Evolutionary conservation across 306 rosid genomes (phyloP), one percentile per base, ranked within the genome.

Genomic region (Vigna reflexopilosa): DNA sequence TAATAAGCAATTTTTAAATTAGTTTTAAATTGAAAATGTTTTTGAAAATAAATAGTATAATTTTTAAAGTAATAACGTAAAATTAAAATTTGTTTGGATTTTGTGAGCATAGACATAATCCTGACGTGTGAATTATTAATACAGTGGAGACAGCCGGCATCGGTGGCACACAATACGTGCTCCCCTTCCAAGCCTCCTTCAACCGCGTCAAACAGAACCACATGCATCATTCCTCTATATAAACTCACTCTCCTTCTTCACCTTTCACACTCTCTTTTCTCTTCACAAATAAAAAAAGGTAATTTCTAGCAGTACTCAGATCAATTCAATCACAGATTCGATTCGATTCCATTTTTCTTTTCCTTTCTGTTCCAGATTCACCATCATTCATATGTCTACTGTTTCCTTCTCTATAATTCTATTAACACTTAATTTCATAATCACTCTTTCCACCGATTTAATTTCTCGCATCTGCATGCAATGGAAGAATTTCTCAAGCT

Each of bases 91-190:
- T 38, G 11, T 40, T 40, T 7, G 3, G 0, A 40, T 40, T 40
- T 36, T 1, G 8, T 36, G 40, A 32, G 8, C 40, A 36, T 36
- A 36, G 1, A 36, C 42, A 36, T 36, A 36, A 36, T 34, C 38
- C 38, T 34, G 42, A 36, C 1, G 9, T 36, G 42, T 6, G 9
- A 9, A 45, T 44, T 64, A 73, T 73, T 73, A 55, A 45, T 45
- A n/a, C 15, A 12, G 17, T 4, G 11, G 26, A 19, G 22, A 45
- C 20, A 45, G 63, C 74, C 80, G 80, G 32, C 38, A 66, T 73
- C 3, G 7, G 48, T 66, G 80, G 70, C 84, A 30, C 80, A 66
- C 24, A 30, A 30, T 55, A 51, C 80, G 76, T 80, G 64, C 6
- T 65, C 66, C 49, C 70, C 19, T 38, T 72, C 48, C 16, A 26